Evolutionary conservation across 495 filamentous ascomycete genomes (phyloP).

Genomic region (Podospora pseudoanserina): DNA sequence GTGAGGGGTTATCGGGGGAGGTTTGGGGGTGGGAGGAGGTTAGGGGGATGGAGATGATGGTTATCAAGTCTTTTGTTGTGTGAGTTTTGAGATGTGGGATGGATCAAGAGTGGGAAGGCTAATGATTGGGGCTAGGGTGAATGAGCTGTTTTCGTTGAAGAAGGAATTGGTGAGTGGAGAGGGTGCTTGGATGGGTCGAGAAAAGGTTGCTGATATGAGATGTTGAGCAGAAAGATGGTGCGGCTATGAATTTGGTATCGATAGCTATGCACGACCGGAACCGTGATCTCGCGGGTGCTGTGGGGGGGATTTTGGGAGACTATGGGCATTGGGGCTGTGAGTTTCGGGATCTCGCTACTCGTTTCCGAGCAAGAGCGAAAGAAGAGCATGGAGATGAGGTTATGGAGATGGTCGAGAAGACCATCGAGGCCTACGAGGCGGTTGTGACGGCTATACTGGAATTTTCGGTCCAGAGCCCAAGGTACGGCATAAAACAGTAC

Average conservation of each 20-base stretch:
- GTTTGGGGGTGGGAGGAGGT: not conserved
- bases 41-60: constrained; percentile 14
- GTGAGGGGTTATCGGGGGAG: not conserved
- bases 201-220: not conserved
- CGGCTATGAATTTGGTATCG: constrained; percentile 16
- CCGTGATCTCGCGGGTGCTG: constrained; percentile 10
- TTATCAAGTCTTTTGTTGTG: constrained; percentile 12
- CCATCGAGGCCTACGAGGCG: constrained; percentile 15
- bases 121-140: constrained; percentile 10
- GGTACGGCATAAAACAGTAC: constrained; percentile 18
- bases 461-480: constrained; percentile 21
- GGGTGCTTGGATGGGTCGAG: not conserved
- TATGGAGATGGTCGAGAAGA: not conserved
- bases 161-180: constrained; percentile 21
- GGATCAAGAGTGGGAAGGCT: not conserved
- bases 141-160: constrained; percentile 24
- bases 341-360: constrained; percentile 9
- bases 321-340: not conserved
- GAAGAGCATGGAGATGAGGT: not conserved
- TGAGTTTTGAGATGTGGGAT: constrained; percentile 7
- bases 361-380: not conserved
- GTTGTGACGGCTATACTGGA: constrained; percentile 17
- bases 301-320: not conserved
- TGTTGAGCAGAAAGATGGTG: constrained; percentile 12
- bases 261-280: constrained; percentile 11